Base-by-base conservation (phyloP, 78 protist genomes). In the Dictyostelium brefeldianum region DNA sequence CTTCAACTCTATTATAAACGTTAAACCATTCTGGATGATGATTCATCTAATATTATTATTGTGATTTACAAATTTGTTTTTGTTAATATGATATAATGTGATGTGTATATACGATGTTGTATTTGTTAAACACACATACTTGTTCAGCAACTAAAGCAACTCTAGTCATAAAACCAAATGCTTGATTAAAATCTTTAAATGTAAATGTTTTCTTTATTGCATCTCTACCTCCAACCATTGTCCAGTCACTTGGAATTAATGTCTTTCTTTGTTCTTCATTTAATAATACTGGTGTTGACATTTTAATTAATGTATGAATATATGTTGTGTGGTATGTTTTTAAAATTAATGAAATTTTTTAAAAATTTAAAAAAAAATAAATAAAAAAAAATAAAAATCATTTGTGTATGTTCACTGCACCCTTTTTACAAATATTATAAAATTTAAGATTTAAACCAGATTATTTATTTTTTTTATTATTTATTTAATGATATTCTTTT, bases 11-110 rank as follows among this genome's bases (percentile, higher is more conserved):
- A 77, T 98, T 98, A 95, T 98, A 98, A 25, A 97, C 98, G 69
- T 98, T 98, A 83, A 97, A 96, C 99, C 99, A 98, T 69, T 98
- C 98, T 22, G 98, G 99, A 62, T 98, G 98, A 78, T 97, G 99
- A 70, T 95, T 93, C 95, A 89, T 84, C 97, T 95, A 2, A 36
- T 47, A 62, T 25, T n/a, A n/a, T n/a, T 25, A 18, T 27, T 20
- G 18, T 18, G 15, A 2, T 36, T 36, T 36, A 36, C 43, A 36
- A 36, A 36, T 36, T 36, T 36, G 43, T 3, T 1, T 8, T 22
- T 17, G 22, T 18, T 51, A 51, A 51, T 51, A 51, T 3, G 0
- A 51, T 14, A 12, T 51, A 3, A 51, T 51, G 4, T 14, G 10
- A 51, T 14, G 1, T 51, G 15, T 14, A n/a, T n/a, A n/a, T n/a